Evolutionary conservation across 169 alveolate species (phyloP).

Genomic region (Plasmodium sp.): DNA sequence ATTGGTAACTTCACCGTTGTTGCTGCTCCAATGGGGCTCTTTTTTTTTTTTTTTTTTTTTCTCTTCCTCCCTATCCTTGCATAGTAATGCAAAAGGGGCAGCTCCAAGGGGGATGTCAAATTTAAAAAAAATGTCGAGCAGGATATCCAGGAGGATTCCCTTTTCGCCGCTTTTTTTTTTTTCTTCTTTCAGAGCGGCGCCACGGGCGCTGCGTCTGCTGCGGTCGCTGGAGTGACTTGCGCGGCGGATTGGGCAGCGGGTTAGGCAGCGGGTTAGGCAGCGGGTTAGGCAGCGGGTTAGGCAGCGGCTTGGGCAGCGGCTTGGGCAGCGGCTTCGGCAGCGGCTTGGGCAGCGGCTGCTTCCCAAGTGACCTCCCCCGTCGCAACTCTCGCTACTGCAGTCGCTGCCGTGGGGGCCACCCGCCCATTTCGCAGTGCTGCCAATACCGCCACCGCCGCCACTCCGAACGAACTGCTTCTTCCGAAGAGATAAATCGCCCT

Average conservation of each 20-base stretch:
- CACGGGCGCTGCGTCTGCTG: neutral
- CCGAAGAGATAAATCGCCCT: conserved; percentile 13
- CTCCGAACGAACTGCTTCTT: neutral
- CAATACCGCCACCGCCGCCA: neutral
- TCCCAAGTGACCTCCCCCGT: neutral
- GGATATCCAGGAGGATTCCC: neutral
- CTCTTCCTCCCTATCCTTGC: neutral
- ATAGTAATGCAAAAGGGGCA: neutral
- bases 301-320: neutral
- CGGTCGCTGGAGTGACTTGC: neutral
- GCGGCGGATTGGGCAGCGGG: neutral
- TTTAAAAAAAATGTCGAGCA: neutral
- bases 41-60: neutral
- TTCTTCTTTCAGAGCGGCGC: neutral
- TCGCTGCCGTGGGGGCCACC: neutral
- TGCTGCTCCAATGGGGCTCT: neutral
- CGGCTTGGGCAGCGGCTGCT: neutral
- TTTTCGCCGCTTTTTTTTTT: neutral
- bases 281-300: neutral
- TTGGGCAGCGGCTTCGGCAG: neutral
- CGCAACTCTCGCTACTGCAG: neutral
- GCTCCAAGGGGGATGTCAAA: neutral
- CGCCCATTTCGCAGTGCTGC: neutral
- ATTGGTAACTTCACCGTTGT: neutral
- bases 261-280: neutral